Evolutionary conservation across 2,329 filamentous ascomycete genomes (phyloP).

Genomic region (Celoporthe dispersa): DNA sequence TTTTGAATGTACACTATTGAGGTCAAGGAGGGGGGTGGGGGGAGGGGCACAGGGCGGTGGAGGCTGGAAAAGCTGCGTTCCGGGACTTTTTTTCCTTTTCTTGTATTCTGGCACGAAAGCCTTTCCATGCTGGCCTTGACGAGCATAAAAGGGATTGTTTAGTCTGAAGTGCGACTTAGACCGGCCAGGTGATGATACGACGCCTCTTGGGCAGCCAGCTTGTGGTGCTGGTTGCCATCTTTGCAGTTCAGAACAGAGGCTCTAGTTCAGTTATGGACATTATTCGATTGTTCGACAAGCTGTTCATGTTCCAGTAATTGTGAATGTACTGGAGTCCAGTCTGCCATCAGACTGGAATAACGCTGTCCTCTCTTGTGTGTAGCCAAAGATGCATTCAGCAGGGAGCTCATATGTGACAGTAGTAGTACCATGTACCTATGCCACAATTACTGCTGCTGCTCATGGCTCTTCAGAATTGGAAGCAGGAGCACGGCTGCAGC

Average conservation of each 20-base stretch:
- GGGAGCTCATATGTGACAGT: background rate
- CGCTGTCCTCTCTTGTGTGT: background rate
- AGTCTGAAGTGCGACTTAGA: slow-evolving; percentile 24
- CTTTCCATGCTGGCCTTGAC: slow-evolving; percentile 7
- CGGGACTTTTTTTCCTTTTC: slow-evolving; percentile 17
- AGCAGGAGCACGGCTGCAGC: background rate
- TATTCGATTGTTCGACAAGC: slow-evolving; percentile 9
- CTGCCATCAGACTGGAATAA: background rate
- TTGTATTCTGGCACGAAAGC: slow-evolving; percentile 7
- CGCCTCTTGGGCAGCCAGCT: slow-evolving; percentile 8
- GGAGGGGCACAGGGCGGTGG: slow-evolving; percentile 2
- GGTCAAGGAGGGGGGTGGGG: slow-evolving; percentile 11
- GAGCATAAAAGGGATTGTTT: background rate
- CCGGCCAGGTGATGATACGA: slow-evolving; percentile 18
- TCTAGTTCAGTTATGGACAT: slow-evolving; percentile 19
- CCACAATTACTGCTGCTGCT: background rate
- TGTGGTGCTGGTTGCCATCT: slow-evolving; percentile 7
- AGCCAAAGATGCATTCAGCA: background rate
- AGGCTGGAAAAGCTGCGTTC: slow-evolving; percentile 3
- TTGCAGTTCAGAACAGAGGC: slow-evolving; percentile 7
- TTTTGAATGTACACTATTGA: slow-evolving; percentile 28
- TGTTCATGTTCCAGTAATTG: background rate
- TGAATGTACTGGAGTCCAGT: background rate
- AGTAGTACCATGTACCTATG: background rate
- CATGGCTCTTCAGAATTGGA: background rate